These are phyloP conservation scores for Ascochyta rabiei DNA, from an alignment of 2,329 filamentous ascomycete species.

Conservation along the genomic window DNA sequence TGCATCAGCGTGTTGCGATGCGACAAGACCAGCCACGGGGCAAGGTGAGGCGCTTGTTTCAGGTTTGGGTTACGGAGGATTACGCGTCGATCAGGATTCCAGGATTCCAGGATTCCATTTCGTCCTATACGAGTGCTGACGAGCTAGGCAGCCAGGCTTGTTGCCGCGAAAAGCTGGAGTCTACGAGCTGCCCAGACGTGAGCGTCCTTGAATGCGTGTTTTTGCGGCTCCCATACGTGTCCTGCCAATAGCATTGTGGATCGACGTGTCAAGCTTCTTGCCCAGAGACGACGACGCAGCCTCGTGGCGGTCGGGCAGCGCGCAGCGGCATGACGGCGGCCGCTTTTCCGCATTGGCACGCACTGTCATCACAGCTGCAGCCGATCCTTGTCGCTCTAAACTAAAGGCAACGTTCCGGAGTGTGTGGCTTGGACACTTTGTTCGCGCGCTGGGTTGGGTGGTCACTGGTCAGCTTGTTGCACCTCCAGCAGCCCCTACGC, in stretches of 20 bases:
- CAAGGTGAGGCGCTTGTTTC: constrained; percentile 10
- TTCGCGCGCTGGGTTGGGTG: background rate
- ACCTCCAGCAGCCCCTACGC: constrained; percentile 14
- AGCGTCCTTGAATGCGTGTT: no score
- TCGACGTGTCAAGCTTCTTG: background rate
- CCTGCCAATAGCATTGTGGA: background rate
- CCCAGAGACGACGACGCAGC: constrained; percentile 2
- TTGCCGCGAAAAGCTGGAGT: background rate
- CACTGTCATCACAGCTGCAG: constrained; percentile 12
- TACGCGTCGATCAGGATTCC: constrained; percentile 19
- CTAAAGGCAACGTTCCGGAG: constrained; percentile 15
- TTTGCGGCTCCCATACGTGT: background rate
- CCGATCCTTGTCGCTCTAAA: constrained; percentile 15
- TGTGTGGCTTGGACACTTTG: constrained; percentile 18
- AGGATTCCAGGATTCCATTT: no score
- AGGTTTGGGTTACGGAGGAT: constrained; percentile 8
- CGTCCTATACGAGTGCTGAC: constrained; percentile 18
- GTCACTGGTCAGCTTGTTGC: background rate
- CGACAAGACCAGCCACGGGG: constrained; percentile 3
- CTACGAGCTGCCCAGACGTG: background rate
- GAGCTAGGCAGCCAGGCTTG: background rate
- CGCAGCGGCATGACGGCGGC: constrained; percentile 17
- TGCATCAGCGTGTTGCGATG: constrained; percentile 3
- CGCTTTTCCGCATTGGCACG: constrained; percentile 14
- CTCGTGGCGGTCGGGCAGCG: constrained; percentile 8